Percentiles rank a stretch among this genome's conserved stretches.
Evolutionary conservation across 129 eudicot genomes (phyloP).

Genomic region (Arctium lappa): DNA sequence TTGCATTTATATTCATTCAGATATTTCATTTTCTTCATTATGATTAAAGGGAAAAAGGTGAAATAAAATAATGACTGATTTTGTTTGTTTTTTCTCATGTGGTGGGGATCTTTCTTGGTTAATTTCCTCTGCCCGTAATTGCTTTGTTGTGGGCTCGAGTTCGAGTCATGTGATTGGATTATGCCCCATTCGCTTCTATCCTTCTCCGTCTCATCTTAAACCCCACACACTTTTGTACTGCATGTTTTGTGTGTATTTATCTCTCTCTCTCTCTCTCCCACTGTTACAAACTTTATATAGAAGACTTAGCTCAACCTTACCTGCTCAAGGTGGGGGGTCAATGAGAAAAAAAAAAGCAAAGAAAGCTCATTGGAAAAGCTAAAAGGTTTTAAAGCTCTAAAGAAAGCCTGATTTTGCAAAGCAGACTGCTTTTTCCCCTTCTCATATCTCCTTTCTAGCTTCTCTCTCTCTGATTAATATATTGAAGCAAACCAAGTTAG

Average conservation of each 20-base stretch:
- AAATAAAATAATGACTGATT: conserved; percentile 34
- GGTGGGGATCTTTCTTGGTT: conserved; percentile 45
- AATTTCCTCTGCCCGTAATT: conserved; percentile 35
- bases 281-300: conserved; percentile 33
- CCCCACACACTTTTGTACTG: conserved; percentile 36
- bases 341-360: conserved; percentile 41
- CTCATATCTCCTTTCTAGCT: neutral
- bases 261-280: conserved; percentile 1
- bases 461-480: conserved; percentile 21
- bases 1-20: conserved; percentile 34
- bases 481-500: conserved; percentile 15
- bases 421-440: conserved; percentile 29
- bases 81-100: conserved; percentile 39
- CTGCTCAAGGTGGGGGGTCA: conserved; percentile 75
- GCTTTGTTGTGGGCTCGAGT: conserved; percentile 39
- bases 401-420: conserved; percentile 41
- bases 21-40: conserved; percentile 27
- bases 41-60: conserved; percentile 32
- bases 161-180: conserved; percentile 35
- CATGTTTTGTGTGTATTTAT: neutral
- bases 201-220: conserved; percentile 39
- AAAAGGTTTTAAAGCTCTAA: conserved; percentile 41
- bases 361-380: conserved; percentile 53
- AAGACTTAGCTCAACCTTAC: conserved; percentile 67
- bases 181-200: conserved; percentile 38